Percentiles rank a stretch among this genome's conserved stretches.
Conservation (phyloP, 371 early-diverging fungal species). For the Mortierella sp. region DNA sequence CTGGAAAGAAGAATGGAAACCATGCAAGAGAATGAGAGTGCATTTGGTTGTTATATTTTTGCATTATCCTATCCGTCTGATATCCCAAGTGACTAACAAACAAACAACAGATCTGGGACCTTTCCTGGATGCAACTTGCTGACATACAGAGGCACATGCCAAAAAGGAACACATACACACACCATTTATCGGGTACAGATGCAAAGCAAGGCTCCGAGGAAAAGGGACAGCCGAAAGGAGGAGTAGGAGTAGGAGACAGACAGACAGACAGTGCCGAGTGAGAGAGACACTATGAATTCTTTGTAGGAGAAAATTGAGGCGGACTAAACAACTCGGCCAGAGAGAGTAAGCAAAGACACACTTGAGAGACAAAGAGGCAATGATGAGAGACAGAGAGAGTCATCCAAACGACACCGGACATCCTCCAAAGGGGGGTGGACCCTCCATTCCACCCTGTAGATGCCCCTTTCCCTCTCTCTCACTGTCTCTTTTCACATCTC, state of each 20-base stretch:
- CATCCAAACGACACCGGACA: background rate
- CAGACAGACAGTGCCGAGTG: background rate
- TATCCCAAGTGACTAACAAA: background rate
- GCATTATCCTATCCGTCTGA: background rate
- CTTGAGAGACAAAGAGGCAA: background rate
- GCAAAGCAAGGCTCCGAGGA: background rate
- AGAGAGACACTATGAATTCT: background rate
- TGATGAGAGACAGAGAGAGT: background rate
- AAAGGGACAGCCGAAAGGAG: background rate
- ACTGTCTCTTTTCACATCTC: background rate
- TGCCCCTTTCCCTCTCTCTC: constrained; percentile 1
- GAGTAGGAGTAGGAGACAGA: background rate
- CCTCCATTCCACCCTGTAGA: too few species aligned
- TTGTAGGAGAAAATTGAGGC: background rate
- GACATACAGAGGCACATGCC: background rate
- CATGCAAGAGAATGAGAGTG: background rate
- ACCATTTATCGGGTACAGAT: background rate
- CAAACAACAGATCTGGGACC: background rate
- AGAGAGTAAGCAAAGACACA: background rate
- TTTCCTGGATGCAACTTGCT: background rate
- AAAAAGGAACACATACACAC: background rate
- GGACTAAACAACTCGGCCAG: background rate
- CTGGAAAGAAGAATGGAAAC: background rate
- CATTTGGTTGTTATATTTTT: background rate
- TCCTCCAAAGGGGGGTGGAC: constrained; percentile 1